A percentile compares a stretch with the other conserved stretches of the same genome.
Conservation (phyloP, 805 yeast genomes). For the Starmerella apis region DNA sequence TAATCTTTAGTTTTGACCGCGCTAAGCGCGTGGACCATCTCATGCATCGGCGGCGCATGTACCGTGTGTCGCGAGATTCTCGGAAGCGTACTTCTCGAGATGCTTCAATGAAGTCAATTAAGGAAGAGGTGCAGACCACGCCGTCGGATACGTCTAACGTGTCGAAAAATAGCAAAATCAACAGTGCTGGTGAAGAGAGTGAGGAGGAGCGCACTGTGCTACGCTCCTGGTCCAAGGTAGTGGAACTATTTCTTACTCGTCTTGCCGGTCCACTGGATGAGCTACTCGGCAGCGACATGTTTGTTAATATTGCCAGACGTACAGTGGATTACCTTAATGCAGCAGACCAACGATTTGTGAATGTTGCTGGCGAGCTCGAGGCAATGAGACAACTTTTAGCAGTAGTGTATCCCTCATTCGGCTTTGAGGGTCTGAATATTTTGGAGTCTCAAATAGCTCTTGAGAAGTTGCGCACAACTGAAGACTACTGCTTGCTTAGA, state of each 20-base stretch:
- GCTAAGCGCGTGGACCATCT: conserved; percentile 9
- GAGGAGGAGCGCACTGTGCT: conserved; percentile 1
- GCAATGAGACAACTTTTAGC: conserved; percentile 29
- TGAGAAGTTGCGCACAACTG: conserved; percentile 31
- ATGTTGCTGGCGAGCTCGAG: conserved; percentile 30
- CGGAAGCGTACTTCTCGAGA: background rate
- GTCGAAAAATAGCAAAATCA: too few species aligned
- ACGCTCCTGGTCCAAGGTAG: conserved; percentile 25
- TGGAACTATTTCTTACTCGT: conserved; percentile 18
- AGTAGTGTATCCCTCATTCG: conserved; percentile 20
- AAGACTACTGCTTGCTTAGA: conserved; percentile 29
- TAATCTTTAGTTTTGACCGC: conserved; percentile 27
- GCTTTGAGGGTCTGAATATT: conserved; percentile 13
- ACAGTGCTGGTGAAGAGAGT: background rate
- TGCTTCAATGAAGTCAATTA: background rate
- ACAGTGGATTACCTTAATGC: conserved; percentile 14
- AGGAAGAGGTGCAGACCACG: background rate
- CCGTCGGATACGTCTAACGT: background rate
- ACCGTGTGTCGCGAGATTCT: conserved; percentile 4
- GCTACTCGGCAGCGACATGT: conserved; percentile 24
- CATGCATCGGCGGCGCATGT: conserved; percentile 3
- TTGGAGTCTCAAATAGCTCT: conserved; percentile 20
- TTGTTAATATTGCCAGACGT: conserved; percentile 19
- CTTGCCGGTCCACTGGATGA: conserved; percentile 27
- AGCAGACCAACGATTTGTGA: conserved; percentile 8